Base-by-base conservation (phyloP, 345 rosid species). In the Chamaenerion angustifolium region DNA sequence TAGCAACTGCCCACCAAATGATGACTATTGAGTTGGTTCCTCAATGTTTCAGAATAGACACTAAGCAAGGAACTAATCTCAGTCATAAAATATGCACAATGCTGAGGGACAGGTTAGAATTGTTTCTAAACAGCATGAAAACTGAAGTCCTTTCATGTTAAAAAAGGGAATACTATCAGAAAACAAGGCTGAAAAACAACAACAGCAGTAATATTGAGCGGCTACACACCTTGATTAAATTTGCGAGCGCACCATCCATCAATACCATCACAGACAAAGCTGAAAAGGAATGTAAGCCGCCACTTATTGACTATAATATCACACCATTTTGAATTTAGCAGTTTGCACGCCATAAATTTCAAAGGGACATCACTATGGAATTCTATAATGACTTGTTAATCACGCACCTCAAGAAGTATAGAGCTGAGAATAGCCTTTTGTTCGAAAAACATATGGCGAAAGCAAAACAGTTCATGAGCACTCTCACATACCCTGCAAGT, bases 241-340 rank as follows among this genome's bases (percentile, higher is more conserved):
- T 77, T 90, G 49, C 95, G 94, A 51, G 98, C 95, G 57, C 85
- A 82, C 93, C 96, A 87, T 44, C 95, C 96, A 66, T 92, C 98
- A 37, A 86, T 61, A 40, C 80, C 96, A 60, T 90, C 98, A 59
- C 94, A 90, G 15, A 83, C 86, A 62, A 90, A 87, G 74, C 96
- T 90, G 84, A 64, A 72, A 68, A 25, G 13, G 40, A 37, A 54
- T 6, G 19, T 42, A 2, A 7, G 17, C 37, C 17, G 17, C 37
- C 17, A 43, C 16, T 43, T 43, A 37, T 11, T 21, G 18, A 8
- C 11, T 37, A 58, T 52, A 17, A 49, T 46, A 13, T 21, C 54
- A 57, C 46, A 56, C 27, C 63, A 17, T 43, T 3, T 43, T 18
- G 2, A 59, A 40, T 14, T 42, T 31, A 31, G 37, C 5, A 5